Evolutionary conservation across 2,329 filamentous ascomycete species (phyloP), one percentile per base, ranked within the genome.

Genomic region (Verticillium dahliae): DNA sequence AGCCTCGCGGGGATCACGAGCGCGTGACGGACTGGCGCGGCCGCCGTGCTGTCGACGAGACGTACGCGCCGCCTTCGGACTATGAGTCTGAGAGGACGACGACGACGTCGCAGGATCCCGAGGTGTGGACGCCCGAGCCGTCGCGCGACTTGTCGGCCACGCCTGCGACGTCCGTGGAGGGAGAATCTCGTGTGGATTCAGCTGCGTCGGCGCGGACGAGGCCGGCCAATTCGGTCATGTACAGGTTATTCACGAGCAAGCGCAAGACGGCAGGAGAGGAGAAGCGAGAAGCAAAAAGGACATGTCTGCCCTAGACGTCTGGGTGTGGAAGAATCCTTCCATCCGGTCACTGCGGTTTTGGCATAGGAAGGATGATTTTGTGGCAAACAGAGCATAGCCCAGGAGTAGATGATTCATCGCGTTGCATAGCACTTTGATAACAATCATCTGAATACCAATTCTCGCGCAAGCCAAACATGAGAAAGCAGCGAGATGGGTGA

Each of bases 171-270:
- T 15, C 54, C 27, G 33, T 15, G 5, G 18, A 9, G 31, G 31
- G 3, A 14, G 31, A 34, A 3, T 18, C 54, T 5, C 33, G 33
- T 31, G 54, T 14, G 27, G n/a, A 14, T 6, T 56, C 54, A 13
- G 33, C 31, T 13, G 54, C 10, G 27, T 2, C 27, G 5, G 7
- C 11, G 11, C 27, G 33, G 22, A 63, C 63, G 56, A 60, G 58
- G 11, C 56, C 62, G 1, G n/a, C 37, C 3, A 63, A 58, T 11
- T 60, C 60, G 1, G n/a, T 64, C 4, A 37, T 57, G 3, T 58
- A 62, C 14, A 57, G 59, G 15, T 11, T 55, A 1, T 55, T 62
- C 5, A 50, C 54, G 1, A 55, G 57, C 1, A 65, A 64, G 18
- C 31, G 60, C 4, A 33, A 2, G 2, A 65, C 61, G 57, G 57